These are phyloP conservation scores for Lasiosphaeria miniovina DNA, from an alignment of 495 filamentous ascomycete genomes.

Conservation along the genomic window DNA sequence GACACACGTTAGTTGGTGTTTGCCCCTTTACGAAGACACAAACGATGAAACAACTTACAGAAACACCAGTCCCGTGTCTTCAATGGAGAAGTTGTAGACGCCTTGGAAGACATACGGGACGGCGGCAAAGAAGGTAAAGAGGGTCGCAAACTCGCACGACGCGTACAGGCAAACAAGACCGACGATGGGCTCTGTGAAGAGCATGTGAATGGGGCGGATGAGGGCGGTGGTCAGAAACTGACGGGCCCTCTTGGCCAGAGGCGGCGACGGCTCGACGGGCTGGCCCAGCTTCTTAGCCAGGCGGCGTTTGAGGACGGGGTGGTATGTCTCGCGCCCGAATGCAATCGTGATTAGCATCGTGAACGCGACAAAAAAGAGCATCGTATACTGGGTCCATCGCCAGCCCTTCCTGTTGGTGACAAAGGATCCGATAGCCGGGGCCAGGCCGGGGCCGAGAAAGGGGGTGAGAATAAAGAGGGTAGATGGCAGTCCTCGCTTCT, in stretches of 20 bases:
- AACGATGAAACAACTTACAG: slow-evolving; percentile 28
- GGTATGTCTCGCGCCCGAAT: slow-evolving; percentile 59
- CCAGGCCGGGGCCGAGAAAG: slow-evolving; percentile 56
- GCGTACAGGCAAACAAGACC: slow-evolving; percentile 58
- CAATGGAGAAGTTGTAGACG: slow-evolving; percentile 49
- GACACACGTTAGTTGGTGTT: background rate
- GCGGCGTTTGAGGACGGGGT: slow-evolving; percentile 55
- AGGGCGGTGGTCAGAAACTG: slow-evolving; percentile 55
- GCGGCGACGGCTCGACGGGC: slow-evolving; percentile 24
- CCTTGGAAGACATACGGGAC: slow-evolving; percentile 53
- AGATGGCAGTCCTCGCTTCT: slow-evolving; percentile 43
- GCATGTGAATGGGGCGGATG: slow-evolving; percentile 61
- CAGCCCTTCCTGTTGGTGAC: slow-evolving; percentile 54
- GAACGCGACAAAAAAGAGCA: slow-evolving; percentile 43
- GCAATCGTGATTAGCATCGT: slow-evolving; percentile 41
- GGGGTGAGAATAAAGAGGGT: slow-evolving; percentile 54
- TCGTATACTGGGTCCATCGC: slow-evolving; percentile 56
- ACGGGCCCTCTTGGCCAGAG: slow-evolving; percentile 37
- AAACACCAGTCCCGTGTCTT: slow-evolving; percentile 57
- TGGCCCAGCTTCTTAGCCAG: slow-evolving; percentile 45
- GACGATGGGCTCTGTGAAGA: slow-evolving; percentile 65
- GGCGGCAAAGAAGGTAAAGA: slow-evolving; percentile 66
- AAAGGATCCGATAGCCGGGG: slow-evolving; percentile 63
- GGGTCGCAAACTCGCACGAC: slow-evolving; percentile 59
- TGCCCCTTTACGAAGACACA: background rate